phyloP scores from a whole-genome alignment of 2,329 filamentous ascomycete genomes.

The Metarhizium guizhouense region DNA sequence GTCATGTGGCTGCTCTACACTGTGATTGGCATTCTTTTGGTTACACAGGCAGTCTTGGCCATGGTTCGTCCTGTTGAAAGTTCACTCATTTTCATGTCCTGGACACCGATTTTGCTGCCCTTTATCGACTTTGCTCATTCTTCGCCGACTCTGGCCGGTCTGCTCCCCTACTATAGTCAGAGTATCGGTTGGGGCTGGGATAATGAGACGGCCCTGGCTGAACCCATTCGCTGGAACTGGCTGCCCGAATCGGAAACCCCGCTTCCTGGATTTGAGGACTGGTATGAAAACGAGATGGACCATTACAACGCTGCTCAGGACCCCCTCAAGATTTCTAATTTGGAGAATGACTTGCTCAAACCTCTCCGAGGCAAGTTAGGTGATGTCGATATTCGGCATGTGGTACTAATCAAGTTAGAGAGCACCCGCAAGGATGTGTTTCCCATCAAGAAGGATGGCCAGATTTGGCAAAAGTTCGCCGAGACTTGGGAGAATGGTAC shows the following conservation, averaged over 20 bases:
- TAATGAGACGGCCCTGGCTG: conserved; percentile 16
- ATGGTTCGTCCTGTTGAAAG: conserved; percentile 21
- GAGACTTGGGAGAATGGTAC: conserved; percentile 22
- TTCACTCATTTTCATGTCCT: conserved; percentile 25
- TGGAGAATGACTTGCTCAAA: conserved; percentile 22
- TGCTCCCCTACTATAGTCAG: conserved; percentile 16
- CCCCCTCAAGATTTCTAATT: conserved; percentile 31
- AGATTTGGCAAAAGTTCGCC: conserved; percentile 26
- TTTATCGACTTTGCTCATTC: conserved; percentile 24
- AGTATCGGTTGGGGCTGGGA: conserved; percentile 18
- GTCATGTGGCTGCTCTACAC: conserved; percentile 10
- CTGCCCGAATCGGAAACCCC: conserved; percentile 11
- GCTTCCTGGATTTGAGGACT: conserved; percentile 17
- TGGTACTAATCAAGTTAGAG: conserved; percentile 32
- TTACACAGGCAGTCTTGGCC: conserved; percentile 15
- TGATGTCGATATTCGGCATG: conserved; percentile 29
- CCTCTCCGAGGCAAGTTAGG: conserved; percentile 16
- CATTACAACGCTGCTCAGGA: conserved; percentile 28
- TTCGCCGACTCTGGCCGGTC: conserved; percentile 18
- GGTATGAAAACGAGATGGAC: conserved; percentile 12
- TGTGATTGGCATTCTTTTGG: conserved; percentile 15
- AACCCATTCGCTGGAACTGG: conserved; percentile 14
- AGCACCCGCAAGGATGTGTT: conserved; percentile 36
- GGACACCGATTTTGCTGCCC: conserved; percentile 23
- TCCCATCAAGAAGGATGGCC: conserved; percentile 30